Percentiles rank a stretch among this genome's conserved stretches.
Conservation (phyloP, 345 rosid genomes). For the Acer campestre region DNA sequence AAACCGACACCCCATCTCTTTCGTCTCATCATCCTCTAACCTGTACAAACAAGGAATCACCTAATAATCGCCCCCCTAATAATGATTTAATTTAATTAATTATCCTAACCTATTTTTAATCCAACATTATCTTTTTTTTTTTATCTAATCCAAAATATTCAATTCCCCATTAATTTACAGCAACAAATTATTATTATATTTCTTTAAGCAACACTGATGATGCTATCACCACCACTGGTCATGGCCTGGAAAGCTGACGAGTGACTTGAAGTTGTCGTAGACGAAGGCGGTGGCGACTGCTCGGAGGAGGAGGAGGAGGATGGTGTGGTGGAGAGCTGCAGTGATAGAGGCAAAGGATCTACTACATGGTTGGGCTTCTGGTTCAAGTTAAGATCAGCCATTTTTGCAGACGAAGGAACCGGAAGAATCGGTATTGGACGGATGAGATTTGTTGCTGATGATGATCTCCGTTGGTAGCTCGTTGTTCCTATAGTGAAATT, state of each 20-base stretch:
- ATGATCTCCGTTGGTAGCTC: neutral
- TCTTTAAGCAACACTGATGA: slow-evolving; percentile 69
- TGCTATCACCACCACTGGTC: slow-evolving; percentile 70
- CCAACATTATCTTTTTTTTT: neutral
- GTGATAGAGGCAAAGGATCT: slow-evolving; percentile 49
- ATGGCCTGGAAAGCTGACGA: slow-evolving; percentile 53
- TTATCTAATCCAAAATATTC: slow-evolving; percentile 2
- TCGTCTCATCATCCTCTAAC: neutral
- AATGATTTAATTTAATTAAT: neutral
- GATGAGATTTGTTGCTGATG: slow-evolving; percentile 29
- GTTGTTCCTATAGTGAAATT: slow-evolving; percentile 32
- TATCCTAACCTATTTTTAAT: slow-evolving; percentile 2
- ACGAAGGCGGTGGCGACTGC: slow-evolving; percentile 39
- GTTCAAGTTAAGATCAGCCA: slow-evolving; percentile 68
- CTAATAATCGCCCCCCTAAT: slow-evolving; percentile 21
- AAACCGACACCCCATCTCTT: slow-evolving; percentile 35
- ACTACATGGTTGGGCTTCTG: slow-evolving; percentile 23
- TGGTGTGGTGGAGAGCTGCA: slow-evolving; percentile 49
- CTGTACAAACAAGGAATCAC: slow-evolving; percentile 42
- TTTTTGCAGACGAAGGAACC: slow-evolving; percentile 60
- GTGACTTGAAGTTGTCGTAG: slow-evolving; percentile 14
- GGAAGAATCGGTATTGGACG: slow-evolving; percentile 60
- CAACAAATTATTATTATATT: neutral
- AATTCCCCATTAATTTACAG: slow-evolving; percentile 1
- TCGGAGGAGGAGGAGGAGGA: slow-evolving; percentile 37